Evolutionary conservation across 352 stramenopile species (phyloP), one percentile per base, ranked within the genome.

Genomic region (Globisporangium apiculatum): DNA sequence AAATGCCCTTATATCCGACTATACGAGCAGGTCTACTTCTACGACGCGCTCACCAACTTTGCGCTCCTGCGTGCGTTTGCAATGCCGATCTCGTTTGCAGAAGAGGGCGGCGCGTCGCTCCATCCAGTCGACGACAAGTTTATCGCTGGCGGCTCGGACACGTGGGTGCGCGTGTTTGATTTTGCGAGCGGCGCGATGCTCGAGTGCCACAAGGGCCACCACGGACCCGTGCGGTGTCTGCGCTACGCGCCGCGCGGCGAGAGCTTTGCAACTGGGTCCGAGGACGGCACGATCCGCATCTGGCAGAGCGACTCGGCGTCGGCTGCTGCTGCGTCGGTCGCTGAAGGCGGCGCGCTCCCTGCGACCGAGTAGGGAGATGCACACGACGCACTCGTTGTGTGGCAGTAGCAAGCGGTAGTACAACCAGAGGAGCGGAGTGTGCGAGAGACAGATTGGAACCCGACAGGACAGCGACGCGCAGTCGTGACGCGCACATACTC

Each of bases 241-340:
- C 86, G 96, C 46, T 99, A 98, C 82, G 72, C 85, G 24, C 96
- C 97, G 6, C 82, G 72, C 58, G 97, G 96, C 35, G 83, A 94
- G 60, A 95, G 80, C 24, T 98, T 98, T 72, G 96, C 95, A 5
- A 98, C 94, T 11, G 97, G 96, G 18, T 98, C 88, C 4, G 96
- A 99, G 68, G 97, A 99, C 76, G 97, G 96, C 53, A 99, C 96
- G 47, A 98, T 99, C 76, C 92, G 96, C 63, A 89, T 99, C 57
- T 99, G 96, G 96, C 85, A 92, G 60, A 92, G 70, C 50, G 82
- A 92, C 61, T 85, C 71, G 38, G 71, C 72, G 53, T 89, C 79
- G 14, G 72, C 78, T 4, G 76, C 76, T 14, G 79, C 82, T 1
- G 77, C 79, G 38, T 89, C 82, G 7, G 67, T 91, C 41, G 67